Evolutionary conservation across 495 filamentous ascomycete species (phyloP).

Genomic region (Cercophora sp.): DNA sequence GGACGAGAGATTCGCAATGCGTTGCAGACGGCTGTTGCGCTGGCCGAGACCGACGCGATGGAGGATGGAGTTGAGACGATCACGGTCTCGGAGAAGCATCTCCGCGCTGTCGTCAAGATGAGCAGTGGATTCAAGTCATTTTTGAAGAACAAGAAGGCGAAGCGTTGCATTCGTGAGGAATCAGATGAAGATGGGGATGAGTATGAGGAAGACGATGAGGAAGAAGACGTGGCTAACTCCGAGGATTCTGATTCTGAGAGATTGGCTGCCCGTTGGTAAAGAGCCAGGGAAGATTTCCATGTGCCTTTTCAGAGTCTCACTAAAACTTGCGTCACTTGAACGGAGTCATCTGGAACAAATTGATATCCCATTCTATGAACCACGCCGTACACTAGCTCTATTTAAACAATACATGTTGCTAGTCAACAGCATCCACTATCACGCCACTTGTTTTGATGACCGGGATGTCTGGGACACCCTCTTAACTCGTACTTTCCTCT

Average conservation of each 20-base stretch:
- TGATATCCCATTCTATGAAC: too few relatives aligned
- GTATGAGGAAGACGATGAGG: too few relatives aligned
- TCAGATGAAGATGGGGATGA: constrained; percentile 18
- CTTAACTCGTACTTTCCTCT: neutral
- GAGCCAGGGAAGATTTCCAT: too few relatives aligned
- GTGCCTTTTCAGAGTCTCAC: too few relatives aligned
- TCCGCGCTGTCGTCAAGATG: constrained; percentile 36
- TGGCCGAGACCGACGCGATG: constrained; percentile 39
- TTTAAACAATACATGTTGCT: neutral
- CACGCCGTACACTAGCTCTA: too few relatives aligned
- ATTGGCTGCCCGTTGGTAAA: too few relatives aligned
- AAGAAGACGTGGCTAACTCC: too few relatives aligned
- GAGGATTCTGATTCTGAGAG: too few relatives aligned
- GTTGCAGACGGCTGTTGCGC: constrained; percentile 41
- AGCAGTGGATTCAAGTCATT: constrained; percentile 39
- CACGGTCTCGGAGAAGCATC: constrained; percentile 31
- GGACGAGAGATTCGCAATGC: constrained; percentile 42
- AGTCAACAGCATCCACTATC: neutral
- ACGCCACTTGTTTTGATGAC: neutral
- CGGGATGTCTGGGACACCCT: neutral
- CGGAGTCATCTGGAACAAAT: too few relatives aligned
- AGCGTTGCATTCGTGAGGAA: constrained; percentile 9
- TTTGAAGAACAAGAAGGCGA: neutral
- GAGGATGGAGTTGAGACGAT: constrained; percentile 29
- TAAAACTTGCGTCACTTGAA: too few relatives aligned